A percentile compares a stretch with the other conserved stretches of the same genome.
phyloP scores from a whole-genome alignment of 2,329 filamentous ascomycete species.

The Shiraia sp. region DNA sequence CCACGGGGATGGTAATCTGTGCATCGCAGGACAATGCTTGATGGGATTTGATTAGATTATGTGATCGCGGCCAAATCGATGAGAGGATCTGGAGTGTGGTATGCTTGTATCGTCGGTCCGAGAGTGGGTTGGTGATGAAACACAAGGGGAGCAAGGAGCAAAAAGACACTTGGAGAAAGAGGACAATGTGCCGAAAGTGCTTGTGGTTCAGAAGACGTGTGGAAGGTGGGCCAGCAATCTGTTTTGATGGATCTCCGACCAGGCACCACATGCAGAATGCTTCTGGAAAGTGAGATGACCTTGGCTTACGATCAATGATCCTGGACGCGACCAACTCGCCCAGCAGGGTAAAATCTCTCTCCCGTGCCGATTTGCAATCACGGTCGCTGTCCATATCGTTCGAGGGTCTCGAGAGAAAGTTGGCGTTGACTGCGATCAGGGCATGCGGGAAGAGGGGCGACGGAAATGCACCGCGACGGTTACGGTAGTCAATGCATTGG shows the following conservation, averaged over 20 bases:
- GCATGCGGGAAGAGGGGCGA: conserved; percentile 11
- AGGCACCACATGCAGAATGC: conserved; percentile 27
- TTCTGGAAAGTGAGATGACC: conserved; percentile 37
- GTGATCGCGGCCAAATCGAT: neutral
- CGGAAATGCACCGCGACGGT: conserved; percentile 8
- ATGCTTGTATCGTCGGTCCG: neutral
- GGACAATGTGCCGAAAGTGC: conserved; percentile 7
- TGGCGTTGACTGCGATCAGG: conserved; percentile 16
- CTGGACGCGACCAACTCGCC: conserved; percentile 17
- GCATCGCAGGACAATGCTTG: neutral
- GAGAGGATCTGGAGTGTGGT: neutral
- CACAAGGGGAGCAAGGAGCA: neutral
- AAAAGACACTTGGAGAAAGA: conserved; percentile 5
- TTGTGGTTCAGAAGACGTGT: conserved; percentile 13
- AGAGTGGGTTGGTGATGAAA: neutral
- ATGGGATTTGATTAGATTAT: neutral
- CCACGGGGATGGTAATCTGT: neutral
- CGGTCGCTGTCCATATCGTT: conserved; percentile 2
- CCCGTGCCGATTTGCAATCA: conserved; percentile 11
- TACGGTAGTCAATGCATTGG: conserved; percentile 9
- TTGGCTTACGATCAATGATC: conserved; percentile 14
- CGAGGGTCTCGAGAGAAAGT: conserved; percentile 7
- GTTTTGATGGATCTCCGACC: conserved; percentile 30
- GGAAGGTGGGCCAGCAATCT: conserved; percentile 35
- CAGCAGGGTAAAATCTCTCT: conserved; percentile 14